Evolutionary conservation across 1,284 basidiomycete species (phyloP).

Genomic region (Boletus semigastroideus): DNA sequence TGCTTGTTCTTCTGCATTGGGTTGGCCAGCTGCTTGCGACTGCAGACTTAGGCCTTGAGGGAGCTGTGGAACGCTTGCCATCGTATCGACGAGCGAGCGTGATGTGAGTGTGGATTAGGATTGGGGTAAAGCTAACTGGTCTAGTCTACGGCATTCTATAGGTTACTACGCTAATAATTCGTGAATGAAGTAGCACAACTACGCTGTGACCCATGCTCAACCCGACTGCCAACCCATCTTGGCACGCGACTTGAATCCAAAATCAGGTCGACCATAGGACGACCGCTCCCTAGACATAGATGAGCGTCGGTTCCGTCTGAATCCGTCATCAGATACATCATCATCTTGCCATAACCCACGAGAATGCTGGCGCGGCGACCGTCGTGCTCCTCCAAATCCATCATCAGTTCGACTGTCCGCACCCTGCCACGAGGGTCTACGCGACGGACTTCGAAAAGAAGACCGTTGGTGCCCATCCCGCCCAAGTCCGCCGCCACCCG

Average conservation of each 20-base stretch:
- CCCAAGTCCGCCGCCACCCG: slow-evolving; percentile 3
- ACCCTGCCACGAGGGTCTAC: slow-evolving; percentile 12
- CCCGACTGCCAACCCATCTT: slow-evolving; percentile 2
- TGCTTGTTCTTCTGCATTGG: slow-evolving; percentile 51
- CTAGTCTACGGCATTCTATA: neutral
- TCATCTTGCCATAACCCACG: neutral
- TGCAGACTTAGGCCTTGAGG: slow-evolving; percentile 27
- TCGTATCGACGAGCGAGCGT: slow-evolving; percentile 2
- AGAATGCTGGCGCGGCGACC: slow-evolving; percentile 4
- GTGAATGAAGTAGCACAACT: slow-evolving; percentile 6
- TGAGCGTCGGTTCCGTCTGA: neutral
- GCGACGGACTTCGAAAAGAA: slow-evolving; percentile 10
- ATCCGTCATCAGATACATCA: neutral
- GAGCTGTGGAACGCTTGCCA: slow-evolving; percentile 27
- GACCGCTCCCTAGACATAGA: slow-evolving; percentile 10
- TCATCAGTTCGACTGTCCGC: slow-evolving; percentile 1
- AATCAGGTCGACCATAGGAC: slow-evolving; percentile 3
- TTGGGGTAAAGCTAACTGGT: neutral
- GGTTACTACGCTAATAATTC: slow-evolving; percentile 14
- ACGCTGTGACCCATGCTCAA: slow-evolving; percentile 5
- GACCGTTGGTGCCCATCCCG: slow-evolving; percentile 4
- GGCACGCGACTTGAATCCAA: slow-evolving; percentile 4
- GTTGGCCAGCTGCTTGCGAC: slow-evolving; percentile 24
- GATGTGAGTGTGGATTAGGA: slow-evolving; percentile 6
- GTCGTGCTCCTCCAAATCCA: slow-evolving; percentile 4